These are phyloP conservation scores for Fomitopsis schrenkii DNA, from an alignment of 1,284 basidiomycete genomes.

Conservation along the genomic window DNA sequence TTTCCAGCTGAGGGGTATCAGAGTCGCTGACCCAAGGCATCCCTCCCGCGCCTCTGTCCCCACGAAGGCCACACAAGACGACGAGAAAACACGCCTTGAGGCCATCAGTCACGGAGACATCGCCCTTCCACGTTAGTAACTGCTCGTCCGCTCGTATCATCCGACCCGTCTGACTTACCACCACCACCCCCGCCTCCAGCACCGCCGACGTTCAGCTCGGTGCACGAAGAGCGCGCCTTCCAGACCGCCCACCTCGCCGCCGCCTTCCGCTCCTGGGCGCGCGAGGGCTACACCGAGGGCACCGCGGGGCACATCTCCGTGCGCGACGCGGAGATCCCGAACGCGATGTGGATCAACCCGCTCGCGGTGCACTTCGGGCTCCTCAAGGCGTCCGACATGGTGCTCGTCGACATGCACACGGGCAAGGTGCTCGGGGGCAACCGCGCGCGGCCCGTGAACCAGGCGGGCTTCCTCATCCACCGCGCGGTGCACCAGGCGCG, in stretches of 20 bases:
- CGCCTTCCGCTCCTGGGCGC: neutral
- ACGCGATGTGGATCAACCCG: neutral
- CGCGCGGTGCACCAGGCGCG: neutral
- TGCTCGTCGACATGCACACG: neutral
- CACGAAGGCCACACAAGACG: neutral
- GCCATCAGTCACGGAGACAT: neutral
- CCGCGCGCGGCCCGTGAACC: neutral
- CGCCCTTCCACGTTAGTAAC: neutral
- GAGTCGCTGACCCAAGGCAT: neutral
- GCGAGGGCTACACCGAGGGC: neutral
- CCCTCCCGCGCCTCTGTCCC: neutral
- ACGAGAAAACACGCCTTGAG: neutral
- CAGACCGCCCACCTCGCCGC: neutral
- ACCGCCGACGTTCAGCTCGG: neutral
- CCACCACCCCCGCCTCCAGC: neutral
- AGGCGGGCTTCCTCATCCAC: neutral
- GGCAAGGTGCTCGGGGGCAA: neutral
- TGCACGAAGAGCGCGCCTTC: neutral
- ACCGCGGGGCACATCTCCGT: neutral
- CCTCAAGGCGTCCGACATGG: neutral
- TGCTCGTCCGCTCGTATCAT: neutral
- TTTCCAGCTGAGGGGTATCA: neutral
- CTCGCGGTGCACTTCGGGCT: neutral
- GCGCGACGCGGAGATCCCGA: neutral
- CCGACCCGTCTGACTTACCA: neutral